A percentile compares a stretch with the other conserved stretches of the same genome.
Evolutionary conservation across 2,329 filamentous ascomycete species (phyloP).

Genomic region (Blumeria graminis): DNA sequence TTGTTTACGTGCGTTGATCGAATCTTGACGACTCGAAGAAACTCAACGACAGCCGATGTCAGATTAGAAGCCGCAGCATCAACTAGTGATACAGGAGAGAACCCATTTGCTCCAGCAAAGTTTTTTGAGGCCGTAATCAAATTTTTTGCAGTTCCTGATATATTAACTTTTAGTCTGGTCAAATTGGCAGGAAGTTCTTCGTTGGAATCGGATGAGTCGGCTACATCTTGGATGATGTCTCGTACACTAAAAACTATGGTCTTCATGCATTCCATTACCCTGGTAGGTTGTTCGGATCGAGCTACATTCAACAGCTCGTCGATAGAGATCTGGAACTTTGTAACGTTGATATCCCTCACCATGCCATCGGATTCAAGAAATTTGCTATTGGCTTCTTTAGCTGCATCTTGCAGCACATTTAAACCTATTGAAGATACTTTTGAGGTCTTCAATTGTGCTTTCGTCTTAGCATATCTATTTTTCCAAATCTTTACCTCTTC

Average conservation of each 20-base stretch:
- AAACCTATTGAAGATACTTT: constrained; percentile 61
- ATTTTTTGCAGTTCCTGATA: constrained; percentile 87
- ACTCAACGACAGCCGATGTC: constrained; percentile 62
- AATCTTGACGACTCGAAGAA: constrained; percentile 67
- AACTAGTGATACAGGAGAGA: constrained; percentile 78
- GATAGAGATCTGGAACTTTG: constrained; percentile 81
- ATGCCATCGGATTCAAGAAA: constrained; percentile 50
- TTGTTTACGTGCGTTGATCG: constrained; percentile 49
- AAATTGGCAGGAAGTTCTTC: constrained; percentile 29
- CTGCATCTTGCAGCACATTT: constrained; percentile 42
- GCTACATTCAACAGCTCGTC: constrained; percentile 70
- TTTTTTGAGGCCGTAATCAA: constrained; percentile 89
- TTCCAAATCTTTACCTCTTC: constrained; percentile 76
- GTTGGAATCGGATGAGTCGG: constrained; percentile 28
- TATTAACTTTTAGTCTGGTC: constrained; percentile 49
- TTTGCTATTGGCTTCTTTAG: constrained; percentile 35
- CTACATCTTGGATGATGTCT: constrained; percentile 62
- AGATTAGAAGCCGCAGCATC: constrained; percentile 87
- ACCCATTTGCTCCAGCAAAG: constrained; percentile 55
- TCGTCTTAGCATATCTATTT: constrained; percentile 64
- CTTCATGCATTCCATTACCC: constrained; percentile 70
- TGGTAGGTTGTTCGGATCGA: constrained; percentile 45
- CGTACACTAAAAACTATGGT: constrained; percentile 60
- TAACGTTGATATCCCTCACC: constrained; percentile 79
- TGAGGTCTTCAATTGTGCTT: constrained; percentile 64